Conservation (phyloP, 129 eudicot genomes). For the Centaurea solstitialis region DNA sequence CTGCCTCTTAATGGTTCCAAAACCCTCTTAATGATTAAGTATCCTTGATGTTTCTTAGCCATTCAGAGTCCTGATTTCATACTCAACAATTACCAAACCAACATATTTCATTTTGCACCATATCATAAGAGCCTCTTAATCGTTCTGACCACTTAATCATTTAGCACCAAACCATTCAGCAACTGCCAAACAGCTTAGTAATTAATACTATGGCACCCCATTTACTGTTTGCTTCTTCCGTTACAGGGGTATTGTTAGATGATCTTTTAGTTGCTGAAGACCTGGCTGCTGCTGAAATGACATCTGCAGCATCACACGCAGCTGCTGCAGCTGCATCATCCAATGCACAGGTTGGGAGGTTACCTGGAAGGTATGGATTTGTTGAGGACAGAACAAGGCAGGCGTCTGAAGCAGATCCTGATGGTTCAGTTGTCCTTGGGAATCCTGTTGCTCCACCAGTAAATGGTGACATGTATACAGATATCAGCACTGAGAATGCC, state of each 20-base stretch:
- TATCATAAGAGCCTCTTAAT: no score
- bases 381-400: conserved; percentile 51
- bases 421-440: conserved; percentile 70
- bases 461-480: conserved; percentile 69
- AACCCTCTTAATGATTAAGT: no score
- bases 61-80: no score
- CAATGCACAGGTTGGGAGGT: conserved; percentile 55
- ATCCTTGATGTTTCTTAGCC: no score
- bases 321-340: conserved; percentile 49
- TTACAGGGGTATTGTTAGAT: conserved; percentile 82
- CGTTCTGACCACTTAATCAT: no score
- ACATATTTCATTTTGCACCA: no score
- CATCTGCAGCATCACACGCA: conserved; percentile 86
- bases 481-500: conserved; percentile 77
- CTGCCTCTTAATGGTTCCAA: no score
- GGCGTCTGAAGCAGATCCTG: conserved; percentile 40
- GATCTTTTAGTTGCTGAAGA: conserved; percentile 96
- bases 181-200: no score
- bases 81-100: no score
- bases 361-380: conserved; percentile 43
- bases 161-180: no score
- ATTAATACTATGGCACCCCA: conserved; percentile 1
- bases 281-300: conserved; percentile 90
- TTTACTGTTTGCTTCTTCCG: conserved; percentile 10
- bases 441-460: conserved; percentile 81